These are phyloP conservation scores for Coemansia furcata DNA, from an alignment of 192 early-diverging fungal species.

Conservation along the genomic window DNA sequence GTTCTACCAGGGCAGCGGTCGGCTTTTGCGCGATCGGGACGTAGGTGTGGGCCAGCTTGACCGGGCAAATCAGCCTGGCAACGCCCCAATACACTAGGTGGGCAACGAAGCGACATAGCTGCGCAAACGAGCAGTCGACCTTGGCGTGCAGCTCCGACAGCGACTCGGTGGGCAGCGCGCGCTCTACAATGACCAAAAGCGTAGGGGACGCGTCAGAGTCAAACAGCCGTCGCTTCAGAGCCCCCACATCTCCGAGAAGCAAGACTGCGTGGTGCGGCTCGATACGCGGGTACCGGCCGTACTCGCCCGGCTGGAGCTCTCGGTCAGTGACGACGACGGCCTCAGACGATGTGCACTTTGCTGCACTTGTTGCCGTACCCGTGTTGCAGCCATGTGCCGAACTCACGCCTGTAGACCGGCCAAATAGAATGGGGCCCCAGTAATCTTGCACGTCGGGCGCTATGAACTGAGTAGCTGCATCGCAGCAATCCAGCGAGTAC, in stretches of 20 bases:
- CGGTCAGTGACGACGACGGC: conserved; percentile 42
- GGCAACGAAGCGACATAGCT: conserved; percentile 83
- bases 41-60: conserved; percentile 75
- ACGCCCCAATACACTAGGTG: conserved; percentile 94
- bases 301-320: conserved; percentile 58
- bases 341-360: conserved; percentile 20
- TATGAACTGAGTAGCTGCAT: conserved; percentile 11
- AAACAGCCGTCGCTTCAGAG: conserved; percentile 70
- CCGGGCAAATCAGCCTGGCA: conserved; percentile 85
- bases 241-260: conserved; percentile 74
- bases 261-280: conserved; percentile 87
- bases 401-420: not conserved
- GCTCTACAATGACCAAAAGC: conserved; percentile 70
- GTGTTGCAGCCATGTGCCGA: conserved; percentile 3
- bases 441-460: conserved; percentile 39
- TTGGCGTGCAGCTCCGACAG: conserved; percentile 78
- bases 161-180: conserved; percentile 25
- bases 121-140: conserved; percentile 91
- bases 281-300: conserved; percentile 61
- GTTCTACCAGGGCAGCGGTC: conserved; percentile 6
- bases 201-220: conserved; percentile 85
- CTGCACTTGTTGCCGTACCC: conserved; percentile 28
- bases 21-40: conserved; percentile 31
- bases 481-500: not conserved
- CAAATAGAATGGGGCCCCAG: conserved; percentile 29